Evolutionary conservation across 257 asterid species (phyloP), one percentile per base, ranked within the genome.

Genomic region (Solanum bukasovii): DNA sequence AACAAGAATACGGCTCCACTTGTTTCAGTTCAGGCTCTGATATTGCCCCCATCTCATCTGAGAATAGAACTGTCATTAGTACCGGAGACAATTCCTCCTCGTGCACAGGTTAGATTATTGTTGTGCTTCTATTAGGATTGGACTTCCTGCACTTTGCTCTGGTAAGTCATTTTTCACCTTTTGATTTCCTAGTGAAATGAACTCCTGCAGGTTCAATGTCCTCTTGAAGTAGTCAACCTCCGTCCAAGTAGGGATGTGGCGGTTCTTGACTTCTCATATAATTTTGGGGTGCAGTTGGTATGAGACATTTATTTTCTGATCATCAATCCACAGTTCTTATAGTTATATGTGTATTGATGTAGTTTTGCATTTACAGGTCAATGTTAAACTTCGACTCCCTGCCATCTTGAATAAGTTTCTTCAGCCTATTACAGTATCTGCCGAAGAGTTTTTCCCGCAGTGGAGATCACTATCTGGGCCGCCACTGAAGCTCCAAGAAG

Each of bases 381-480:
- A 89, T 91, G 98, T 94, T 87, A 96, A 94, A 90, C 99, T 96
- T 89, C 96, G 98, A 67, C 96, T 96, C 89, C 99, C 99, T 31
- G 98, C 96, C 71, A 92, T 95, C 88, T 90, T 96, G 90, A 96
- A 92, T 91, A 96, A 96, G 90, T 96, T 95, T 92, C 87, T 96
- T 90, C 98, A 94, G 90, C 98, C 98, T 85, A 93, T 96, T 88
- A 44, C 91, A 75, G 92, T 96, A 86, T 93, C 99, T 44, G 93
- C 95, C 14, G 99, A 96, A 89, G 99, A 96, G 88, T 96, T 96
- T 91, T 96, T 96, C 90, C 95, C 95, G 7, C 99, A 95, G 74
- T 96, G 99, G 99, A 94, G 97, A 94, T 96, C 99, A 89, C 98
- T 96, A 87, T 93, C 98, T 85, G 99, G 99, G 89, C 98, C 99